Evolutionary conservation across 768 basidiomycete genomes (phyloP), one percentile per base, ranked within the genome.

Genomic region (Mrakia blollopis): DNA sequence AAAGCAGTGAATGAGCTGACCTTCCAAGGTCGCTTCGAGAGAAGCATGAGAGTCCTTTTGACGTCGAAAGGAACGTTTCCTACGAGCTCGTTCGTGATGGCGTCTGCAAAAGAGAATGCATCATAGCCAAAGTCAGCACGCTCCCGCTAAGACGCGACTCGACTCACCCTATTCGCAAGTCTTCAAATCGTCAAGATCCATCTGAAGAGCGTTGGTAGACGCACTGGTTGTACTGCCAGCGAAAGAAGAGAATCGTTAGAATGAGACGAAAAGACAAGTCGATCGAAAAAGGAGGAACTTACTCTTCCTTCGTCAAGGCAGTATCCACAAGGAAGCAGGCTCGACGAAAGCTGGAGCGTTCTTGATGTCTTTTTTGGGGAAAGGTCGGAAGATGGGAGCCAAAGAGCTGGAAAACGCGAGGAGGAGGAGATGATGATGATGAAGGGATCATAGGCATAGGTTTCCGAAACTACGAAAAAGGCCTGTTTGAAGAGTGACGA

Each of bases 51-150:
- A 32, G 7, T 61, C 14, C n/a, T 3, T n/a, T 61, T 61, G 25
- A 61, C 60, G 60, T 11, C 60, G 60, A 61, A 61, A 25, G 60
- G 60, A 21, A 61, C 60, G n/a, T 61, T 61, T 16, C 60, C 60
- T 13, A n/a, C 8, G 14, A 61, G 60, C 60, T 61, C 60, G n/a
- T 61, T 61, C 13, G 60, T 61, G n/a, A 61, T 61, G n/a, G 1
- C 60, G 14, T 61, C 60, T 61, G 60, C 16, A 50, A 50, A 3
- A 2, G 3, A 3, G 60, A 61, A 61, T 9, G 21, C 1, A 16
- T 61, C n/a, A 14, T 10, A 61, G 16, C 25, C 23, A 8, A 9
- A 60, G 57, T 60, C 57, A 60, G 23, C 23, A 23, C 23, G 57
- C 8, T 25, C 18, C 25, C 23, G 57, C 25, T 18, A 13, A 60